Percentiles rank a stretch among this genome's conserved stretches.
phyloP scores from a whole-genome alignment of 257 asterid genomes.

The Nicotiana obtusifolia region DNA sequence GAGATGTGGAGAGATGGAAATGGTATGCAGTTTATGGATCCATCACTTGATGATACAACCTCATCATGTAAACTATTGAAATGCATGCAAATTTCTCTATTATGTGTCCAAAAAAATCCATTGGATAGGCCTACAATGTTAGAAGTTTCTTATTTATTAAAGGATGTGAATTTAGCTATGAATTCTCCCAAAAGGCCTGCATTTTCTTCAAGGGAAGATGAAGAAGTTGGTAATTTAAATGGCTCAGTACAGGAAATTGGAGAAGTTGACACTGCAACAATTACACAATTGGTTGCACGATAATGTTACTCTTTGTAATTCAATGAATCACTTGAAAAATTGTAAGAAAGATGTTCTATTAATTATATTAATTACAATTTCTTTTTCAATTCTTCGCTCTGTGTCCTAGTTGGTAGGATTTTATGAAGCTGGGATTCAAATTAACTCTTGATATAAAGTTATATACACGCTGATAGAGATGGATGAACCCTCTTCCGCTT shows the following conservation, averaged over 20 bases:
- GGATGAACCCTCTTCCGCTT: too few relatives aligned
- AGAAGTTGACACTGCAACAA: constrained; percentile 3
- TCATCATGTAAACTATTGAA: constrained; percentile 23
- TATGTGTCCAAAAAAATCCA: constrained; percentile 30
- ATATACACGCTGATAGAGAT: too few relatives aligned
- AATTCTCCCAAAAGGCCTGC: constrained; percentile 24
- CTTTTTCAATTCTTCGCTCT: too few relatives aligned
- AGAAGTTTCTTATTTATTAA: constrained; percentile 28
- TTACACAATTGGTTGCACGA: constrained; percentile 1
- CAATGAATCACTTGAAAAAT: background rate
- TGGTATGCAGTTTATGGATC: constrained; percentile 26
- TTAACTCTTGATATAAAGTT: too few relatives aligned
- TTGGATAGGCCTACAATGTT: constrained; percentile 34
- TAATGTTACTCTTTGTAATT: background rate
- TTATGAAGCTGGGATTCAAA: too few relatives aligned
- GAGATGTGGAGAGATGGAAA: constrained; percentile 19
- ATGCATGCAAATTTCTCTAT: constrained; percentile 30
- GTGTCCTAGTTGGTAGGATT: too few relatives aligned
- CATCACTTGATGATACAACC: constrained; percentile 19
- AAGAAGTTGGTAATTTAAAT: background rate
- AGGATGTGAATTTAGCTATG: constrained; percentile 10
- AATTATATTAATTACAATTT: too few relatives aligned
- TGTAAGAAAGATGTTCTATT: too few relatives aligned
- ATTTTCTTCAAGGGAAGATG: constrained; percentile 14
- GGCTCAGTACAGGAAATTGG: background rate